A percentile compares a stretch with the other conserved stretches of the same genome.
Conservation (phyloP, 805 yeast genomes). For the Ogataea nonfermentans region DNA sequence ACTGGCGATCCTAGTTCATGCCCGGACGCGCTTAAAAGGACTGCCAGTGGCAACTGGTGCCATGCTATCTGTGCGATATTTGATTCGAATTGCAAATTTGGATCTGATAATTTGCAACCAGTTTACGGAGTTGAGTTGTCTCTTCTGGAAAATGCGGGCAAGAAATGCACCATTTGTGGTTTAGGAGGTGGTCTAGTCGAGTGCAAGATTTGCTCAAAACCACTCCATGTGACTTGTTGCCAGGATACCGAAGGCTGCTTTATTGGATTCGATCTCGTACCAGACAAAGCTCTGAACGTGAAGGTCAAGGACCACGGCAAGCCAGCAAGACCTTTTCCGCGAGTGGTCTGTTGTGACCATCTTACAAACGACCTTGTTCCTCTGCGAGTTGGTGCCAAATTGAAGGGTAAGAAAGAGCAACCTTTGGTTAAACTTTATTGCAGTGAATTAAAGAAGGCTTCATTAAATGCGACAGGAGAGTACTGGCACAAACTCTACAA, state of each 20-base stretch:
- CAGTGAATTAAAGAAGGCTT: constrained; percentile 33
- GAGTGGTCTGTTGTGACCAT: constrained; percentile 44
- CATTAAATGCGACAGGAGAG: constrained; percentile 8
- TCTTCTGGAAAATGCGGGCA: constrained; percentile 32
- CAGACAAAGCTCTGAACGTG: constrained; percentile 18
- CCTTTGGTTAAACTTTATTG: constrained; percentile 42
- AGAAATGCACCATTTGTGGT: constrained; percentile 45
- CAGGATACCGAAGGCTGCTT: constrained; percentile 43
- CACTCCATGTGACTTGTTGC: constrained; percentile 58
- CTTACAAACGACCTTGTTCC: constrained; percentile 21
- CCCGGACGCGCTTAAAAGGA: constrained; percentile 71
- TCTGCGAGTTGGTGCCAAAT: constrained; percentile 34
- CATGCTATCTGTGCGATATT: constrained; percentile 73
- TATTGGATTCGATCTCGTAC: constrained; percentile 52
- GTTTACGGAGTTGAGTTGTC: constrained; percentile 37
- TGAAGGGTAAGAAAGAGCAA: constrained; percentile 26
- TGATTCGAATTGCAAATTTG: constrained; percentile 44
- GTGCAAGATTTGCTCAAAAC: constrained; percentile 46
- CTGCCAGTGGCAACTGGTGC: constrained; percentile 69
- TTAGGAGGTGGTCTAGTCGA: constrained; percentile 48
- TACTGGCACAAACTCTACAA: constrained; percentile 13
- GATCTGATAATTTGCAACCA: constrained; percentile 44
- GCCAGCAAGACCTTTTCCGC: constrained; percentile 44
- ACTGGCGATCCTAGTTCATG: constrained; percentile 39
- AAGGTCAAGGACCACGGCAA: constrained; percentile 23